Percentiles rank a stretch among this genome's conserved stretches.
Conservation (phyloP, 2,329 filamentous ascomycete species). For the Aspergillus clavatus region DNA sequence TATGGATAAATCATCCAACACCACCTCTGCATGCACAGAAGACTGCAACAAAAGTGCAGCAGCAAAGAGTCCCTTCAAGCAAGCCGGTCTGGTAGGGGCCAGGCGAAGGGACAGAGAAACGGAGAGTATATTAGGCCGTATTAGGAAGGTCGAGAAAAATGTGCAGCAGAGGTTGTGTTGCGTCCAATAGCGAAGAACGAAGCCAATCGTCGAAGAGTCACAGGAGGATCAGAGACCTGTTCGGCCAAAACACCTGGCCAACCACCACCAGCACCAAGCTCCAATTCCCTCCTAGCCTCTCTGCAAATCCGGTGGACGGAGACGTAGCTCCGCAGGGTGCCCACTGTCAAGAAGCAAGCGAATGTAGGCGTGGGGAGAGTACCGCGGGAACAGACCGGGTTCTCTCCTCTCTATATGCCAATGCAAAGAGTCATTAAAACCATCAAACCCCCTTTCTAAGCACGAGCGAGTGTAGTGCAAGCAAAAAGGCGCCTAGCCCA, state of each 20-base stretch:
- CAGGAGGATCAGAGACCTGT: neutral
- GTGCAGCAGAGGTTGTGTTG: neutral
- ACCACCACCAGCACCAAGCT: neutral
- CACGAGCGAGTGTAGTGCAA: slow-evolving; percentile 39
- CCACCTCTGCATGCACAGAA: neutral
- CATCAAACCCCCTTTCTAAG: slow-evolving; percentile 27
- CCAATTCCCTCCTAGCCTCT: neutral
- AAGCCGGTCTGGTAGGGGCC: no score
- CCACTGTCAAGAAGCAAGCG: slow-evolving; percentile 1
- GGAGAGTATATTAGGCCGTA: neutral
- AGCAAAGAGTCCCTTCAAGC: no score
- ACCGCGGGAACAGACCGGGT: neutral
- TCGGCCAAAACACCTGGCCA: neutral
- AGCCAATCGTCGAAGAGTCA: neutral
- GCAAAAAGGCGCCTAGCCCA: slow-evolving; percentile 26
- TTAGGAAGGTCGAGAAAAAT: neutral
- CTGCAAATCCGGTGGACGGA: slow-evolving; percentile 1
- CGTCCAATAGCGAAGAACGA: neutral
- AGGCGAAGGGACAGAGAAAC: neutral
- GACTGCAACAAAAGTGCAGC: neutral
- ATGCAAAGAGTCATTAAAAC: slow-evolving; percentile 30
- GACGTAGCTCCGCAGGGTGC: neutral
- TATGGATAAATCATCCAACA: neutral
- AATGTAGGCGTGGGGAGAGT: slow-evolving; percentile 7
- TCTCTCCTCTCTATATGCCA: slow-evolving; percentile 28